A percentile compares a stretch with the other conserved stretches of the same genome.
Conservation (phyloP, 805 yeast species). For the Candida nitratophila region DNA sequence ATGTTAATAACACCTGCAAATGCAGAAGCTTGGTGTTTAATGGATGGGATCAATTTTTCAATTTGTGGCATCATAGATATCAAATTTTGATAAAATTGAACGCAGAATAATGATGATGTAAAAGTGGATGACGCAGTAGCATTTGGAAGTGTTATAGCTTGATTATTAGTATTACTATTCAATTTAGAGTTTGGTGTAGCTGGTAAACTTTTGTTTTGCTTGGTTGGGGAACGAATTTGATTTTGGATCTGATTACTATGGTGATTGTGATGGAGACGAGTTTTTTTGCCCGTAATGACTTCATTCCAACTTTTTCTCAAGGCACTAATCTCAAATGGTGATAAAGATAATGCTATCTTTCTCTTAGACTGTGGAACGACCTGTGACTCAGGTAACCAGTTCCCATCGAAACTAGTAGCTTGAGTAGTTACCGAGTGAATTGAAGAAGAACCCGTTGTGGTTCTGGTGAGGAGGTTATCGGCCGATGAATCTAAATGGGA, state of each 20-base stretch:
- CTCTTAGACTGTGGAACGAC: conserved; percentile 18
- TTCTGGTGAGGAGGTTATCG: conserved; percentile 13
- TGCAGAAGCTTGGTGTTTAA: conserved; percentile 71
- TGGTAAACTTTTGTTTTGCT: neutral
- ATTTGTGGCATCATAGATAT: conserved; percentile 53
- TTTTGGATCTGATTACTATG: neutral
- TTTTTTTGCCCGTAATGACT: conserved; percentile 18
- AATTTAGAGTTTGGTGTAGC: conserved; percentile 3
- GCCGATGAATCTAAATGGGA: neutral
- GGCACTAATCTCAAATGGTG: conserved; percentile 33
- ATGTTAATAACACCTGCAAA: conserved; percentile 73
- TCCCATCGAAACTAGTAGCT: conserved; percentile 20
- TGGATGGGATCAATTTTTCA: conserved; percentile 63
- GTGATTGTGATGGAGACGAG: neutral
- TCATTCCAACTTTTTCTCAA: conserved; percentile 41
- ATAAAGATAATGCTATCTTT: conserved; percentile 19
- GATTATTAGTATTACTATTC: neutral
- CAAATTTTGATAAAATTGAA: conserved; percentile 69
- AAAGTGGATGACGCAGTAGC: conserved; percentile 24
- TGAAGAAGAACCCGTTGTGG: conserved; percentile 18
- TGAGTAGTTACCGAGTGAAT: conserved; percentile 19
- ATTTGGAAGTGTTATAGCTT: neutral
- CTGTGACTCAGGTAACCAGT: conserved; percentile 27
- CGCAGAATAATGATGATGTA: conserved; percentile 59
- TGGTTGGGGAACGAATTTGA: neutral